Conservation (phyloP, 805 yeast species). For the Lachancea dasiensis region DNA sequence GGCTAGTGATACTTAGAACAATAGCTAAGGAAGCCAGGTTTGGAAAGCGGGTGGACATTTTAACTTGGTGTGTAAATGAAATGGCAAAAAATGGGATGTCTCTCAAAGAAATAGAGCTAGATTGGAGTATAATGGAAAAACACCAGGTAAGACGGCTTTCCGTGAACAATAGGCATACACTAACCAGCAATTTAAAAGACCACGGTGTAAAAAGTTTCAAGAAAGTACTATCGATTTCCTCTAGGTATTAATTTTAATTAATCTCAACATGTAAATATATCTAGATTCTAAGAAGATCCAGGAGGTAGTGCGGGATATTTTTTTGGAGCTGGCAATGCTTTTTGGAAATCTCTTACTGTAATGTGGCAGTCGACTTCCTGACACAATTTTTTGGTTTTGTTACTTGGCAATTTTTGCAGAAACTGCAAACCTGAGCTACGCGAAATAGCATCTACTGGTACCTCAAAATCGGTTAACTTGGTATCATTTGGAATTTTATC, state of each 20-base stretch:
- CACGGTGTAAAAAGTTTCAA: slow-evolving; percentile 3
- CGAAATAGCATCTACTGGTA: slow-evolving; percentile 86
- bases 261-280: background rate
- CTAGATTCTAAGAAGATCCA: background rate
- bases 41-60: slow-evolving; percentile 17
- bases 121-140: slow-evolving; percentile 23
- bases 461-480: slow-evolving; percentile 71
- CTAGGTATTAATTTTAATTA: background rate
- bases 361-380: slow-evolving; percentile 74
- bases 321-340: slow-evolving; percentile 17
- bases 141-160: slow-evolving; percentile 17
- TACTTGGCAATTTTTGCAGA: slow-evolving; percentile 58
- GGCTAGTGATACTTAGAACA: slow-evolving; percentile 21
- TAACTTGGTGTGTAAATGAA: slow-evolving; percentile 25
- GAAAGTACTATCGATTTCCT: background rate
- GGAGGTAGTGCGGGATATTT: slow-evolving; percentile 7
- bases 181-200: slow-evolving; percentile 5
- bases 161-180: slow-evolving; percentile 3
- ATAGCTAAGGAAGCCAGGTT: slow-evolving; percentile 21
- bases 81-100: slow-evolving; percentile 21
- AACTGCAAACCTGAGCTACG: slow-evolving; percentile 80
- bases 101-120: slow-evolving; percentile 18
- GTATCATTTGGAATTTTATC: slow-evolving; percentile 64
- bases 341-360: slow-evolving; percentile 71
- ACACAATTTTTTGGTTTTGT: slow-evolving; percentile 60